Base-by-base conservation (phyloP, 2,329 filamentous ascomycete genomes). In the Dactylellina parvicollis region DNA sequence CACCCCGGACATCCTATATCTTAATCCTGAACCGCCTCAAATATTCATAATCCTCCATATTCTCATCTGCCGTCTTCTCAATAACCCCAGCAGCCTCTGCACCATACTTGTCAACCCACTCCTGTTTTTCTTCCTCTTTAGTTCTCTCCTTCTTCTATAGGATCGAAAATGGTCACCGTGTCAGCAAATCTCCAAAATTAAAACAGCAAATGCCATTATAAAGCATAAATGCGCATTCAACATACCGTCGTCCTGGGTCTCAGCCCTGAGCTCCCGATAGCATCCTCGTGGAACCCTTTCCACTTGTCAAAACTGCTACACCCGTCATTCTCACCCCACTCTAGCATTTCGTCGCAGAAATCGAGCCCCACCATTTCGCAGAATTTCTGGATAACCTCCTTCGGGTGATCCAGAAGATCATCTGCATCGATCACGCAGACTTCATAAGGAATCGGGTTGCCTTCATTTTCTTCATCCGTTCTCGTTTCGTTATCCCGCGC, bases 221-320 rank as follows among this genome's bases (percentile, higher is more conserved):
- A 28, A 61, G 1, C 20, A 32, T 52, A 28, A 36, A 24, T 38
- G 36, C 40, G 36, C 36, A 47, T 20, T 40, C 0, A 47, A 30
- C 59, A 30, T 55, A 87, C 86, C 76, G 89, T 85, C 47, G 84
- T 84, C 79, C 91, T 85, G 1, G 91, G 87, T 79, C 89, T 89
- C 78, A 99, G 83, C 74, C 88, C 88, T 36, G 85, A 89, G 79
- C 91, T 96, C 76, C 90, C 85, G 77, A 98, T 91, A 12, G 92
- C 95, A 83, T 98, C 95, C 77, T 98, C 91, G 80, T 98, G 95
- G 83, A 96, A 98, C 9, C 95, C 95, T 77, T 89, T 90, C 95
- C 95, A 98, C 83, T 99, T 98, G 82, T 93, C 92, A 82, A 98
- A 98, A 16, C 88, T 89, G 75, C 87, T 85, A 2, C 93, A 94